Base-by-base conservation (phyloP, 2,329 filamentous ascomycete species). In the Neocatenulostroma microsporum region DNA sequence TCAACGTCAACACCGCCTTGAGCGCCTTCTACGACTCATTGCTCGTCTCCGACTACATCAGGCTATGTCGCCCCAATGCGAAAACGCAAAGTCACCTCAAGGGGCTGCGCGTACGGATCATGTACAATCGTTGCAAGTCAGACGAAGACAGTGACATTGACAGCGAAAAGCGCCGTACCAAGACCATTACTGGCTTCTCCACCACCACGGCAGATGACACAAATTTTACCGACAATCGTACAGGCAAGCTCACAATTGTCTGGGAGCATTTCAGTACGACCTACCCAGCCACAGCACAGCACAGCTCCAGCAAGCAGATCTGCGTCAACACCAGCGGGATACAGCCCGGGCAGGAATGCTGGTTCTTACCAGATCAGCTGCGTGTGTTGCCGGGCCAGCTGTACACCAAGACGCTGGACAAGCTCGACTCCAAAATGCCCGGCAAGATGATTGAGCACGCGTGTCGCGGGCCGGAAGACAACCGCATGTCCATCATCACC, bases 121-220 rank as follows among this genome's bases (percentile, higher is more conserved):
- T 18, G 30, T 39, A 39, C 19, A 19, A 39, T 23, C 37, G 37
- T 11, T 18, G 12, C 37, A 39, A 39, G 30, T 17, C 30, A 10
- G 27, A 28, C 27, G 36, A 34, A 5, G 13, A 33, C 24, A 10
- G 3, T 7, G 19, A 20, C 9, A 34, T 20, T 10, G 36, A 39
- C 23, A 15, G 15, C 7, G 20, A 21, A 10, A 17, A 34, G 15
- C 14, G 36, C 13, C 36, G 36, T 6, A 33, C 27, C 23, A 39
- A 39, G 24, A 34, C 30, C 17, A 39, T 39, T 20, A 39, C 37
- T 18, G 30, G 25, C 7, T 34, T 39, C 13, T 39, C 37, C 4
- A 12, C 13, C 17, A 14, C 4, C 3, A 11, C 7, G 5, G 29
- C 36, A 34, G 19, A 24, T 10, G 5, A 34, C 17, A 27, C 18